Evolutionary conservation across 768 basidiomycete genomes (phyloP), one percentile per base, ranked within the genome.

Genomic region (Lactarius psammicola): DNA sequence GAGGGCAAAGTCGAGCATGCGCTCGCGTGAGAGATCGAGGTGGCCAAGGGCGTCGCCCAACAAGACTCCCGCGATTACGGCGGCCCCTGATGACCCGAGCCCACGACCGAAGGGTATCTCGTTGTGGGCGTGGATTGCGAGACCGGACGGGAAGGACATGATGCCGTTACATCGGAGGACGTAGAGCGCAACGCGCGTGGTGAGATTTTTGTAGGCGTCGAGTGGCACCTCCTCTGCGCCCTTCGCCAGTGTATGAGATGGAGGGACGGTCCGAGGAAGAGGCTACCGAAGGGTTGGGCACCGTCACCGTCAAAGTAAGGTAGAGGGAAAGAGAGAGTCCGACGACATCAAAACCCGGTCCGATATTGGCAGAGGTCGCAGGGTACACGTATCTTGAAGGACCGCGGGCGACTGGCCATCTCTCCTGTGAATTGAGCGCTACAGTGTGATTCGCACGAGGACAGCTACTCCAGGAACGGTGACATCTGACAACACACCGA

Each of bases 301-400:
- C 72, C 56, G 80, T 80, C 71, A 95, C 88, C 56, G 82, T 82
- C 72, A 98, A 82, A 18, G 86, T 88, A 70, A 98, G 84, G 70
- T 88, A 83, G 34, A 97, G 85, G 1, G 93, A 94, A 28, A 98
- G 87, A 0, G 96, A 95, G 68, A 99, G 88, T n/a, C 97, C 97
- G 69, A 98, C 94, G 68, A 98, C 97, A 76, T 99, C 97, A 77
- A 99, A 99, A 30, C 96, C 96, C 46, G 96, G 96, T 2, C 96
- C 96, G 73, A 99, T 95, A 80, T 99, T 99, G 69, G 96, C 96
- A 68, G 95, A 95, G 2, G 96, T 98, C n/a, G 94, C 94, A 11
- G 96, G n/a, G 96, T 60, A 98, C 90, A 68, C 82, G 85, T 76
- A 99, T 93, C 42, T 80, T 82, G 77, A 94, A 84, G 33, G 67